Percentiles rank a stretch among this genome's conserved stretches.
These are phyloP conservation scores for Capronia coronata DNA, from an alignment of 2,329 filamentous ascomycete species.

Conservation along the genomic window DNA sequence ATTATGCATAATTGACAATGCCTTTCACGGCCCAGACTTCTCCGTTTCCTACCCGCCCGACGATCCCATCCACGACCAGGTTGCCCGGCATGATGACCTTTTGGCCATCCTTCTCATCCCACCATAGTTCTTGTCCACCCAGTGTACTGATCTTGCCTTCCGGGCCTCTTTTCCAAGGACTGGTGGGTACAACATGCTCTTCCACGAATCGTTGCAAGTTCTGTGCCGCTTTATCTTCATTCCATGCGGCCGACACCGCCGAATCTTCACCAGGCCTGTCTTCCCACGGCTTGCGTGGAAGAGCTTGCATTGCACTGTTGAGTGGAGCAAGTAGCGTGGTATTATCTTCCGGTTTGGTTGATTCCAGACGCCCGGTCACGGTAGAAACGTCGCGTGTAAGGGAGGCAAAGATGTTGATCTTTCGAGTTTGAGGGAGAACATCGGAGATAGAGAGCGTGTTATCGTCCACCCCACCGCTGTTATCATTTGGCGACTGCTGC, in stretches of 20 bases:
- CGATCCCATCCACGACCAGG: constrained; percentile 68
- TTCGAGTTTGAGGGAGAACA: constrained; percentile 70
- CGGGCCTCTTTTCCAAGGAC: constrained; percentile 65
- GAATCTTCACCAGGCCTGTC: constrained; percentile 29
- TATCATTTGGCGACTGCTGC: neutral
- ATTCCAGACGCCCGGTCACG: constrained; percentile 62
- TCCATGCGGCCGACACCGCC: constrained; percentile 50
- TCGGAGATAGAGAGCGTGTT: constrained; percentile 67
- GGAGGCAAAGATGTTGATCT: constrained; percentile 76
- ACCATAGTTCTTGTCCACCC: constrained; percentile 69
- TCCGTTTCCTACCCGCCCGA: constrained; percentile 74
- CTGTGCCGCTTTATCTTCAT: constrained; percentile 63
- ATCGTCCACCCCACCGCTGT: constrained; percentile 27
- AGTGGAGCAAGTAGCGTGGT: constrained; percentile 82
- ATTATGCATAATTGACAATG: constrained; percentile 50
- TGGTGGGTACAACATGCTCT: constrained; percentile 68
- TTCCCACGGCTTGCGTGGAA: constrained; percentile 85
- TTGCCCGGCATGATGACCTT: constrained; percentile 61
- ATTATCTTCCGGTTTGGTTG: constrained; percentile 52
- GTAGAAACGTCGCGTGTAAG: constrained; percentile 68
- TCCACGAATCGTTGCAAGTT: constrained; percentile 80
- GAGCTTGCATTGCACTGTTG: constrained; percentile 69
- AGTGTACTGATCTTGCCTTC: constrained; percentile 60
- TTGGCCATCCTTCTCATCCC: constrained; percentile 61
- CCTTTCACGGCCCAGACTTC: constrained; percentile 73